Evolutionary conservation across 2,329 filamentous ascomycete genomes (phyloP), one percentile per base, ranked within the genome.

Genomic region (Beauveria sp.): DNA sequence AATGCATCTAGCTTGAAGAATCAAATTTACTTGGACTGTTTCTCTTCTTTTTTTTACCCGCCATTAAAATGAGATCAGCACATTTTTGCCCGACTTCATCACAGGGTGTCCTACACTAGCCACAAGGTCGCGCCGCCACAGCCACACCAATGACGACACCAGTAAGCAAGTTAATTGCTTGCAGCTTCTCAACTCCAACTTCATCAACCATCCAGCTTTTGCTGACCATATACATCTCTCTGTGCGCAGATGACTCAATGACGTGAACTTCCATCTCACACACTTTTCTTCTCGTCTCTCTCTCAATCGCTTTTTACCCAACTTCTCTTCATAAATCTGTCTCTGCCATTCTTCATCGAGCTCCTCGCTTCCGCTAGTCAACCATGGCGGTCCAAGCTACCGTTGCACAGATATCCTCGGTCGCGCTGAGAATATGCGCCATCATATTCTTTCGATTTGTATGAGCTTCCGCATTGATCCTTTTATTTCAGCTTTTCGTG

Each of bases 401-500:
- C 12, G 61, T 71, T 47, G 69, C 75, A 41, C 70, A 70, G 66
- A 64, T 70, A 63, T 71, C 75, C 61, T 77, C 75, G 18, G 66
- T 71, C 43, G 67, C 69, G n/a, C 63, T 77, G 65, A 72, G 75
- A 65, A 68, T 75, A 67, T 72, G 64, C 37, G 66, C 72, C 7
- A n/a, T 75, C 37, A 16, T 73, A 16, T 76, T 75, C 61, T 73
- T 76, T 48, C 68, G 73, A 69, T 66, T 74, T 61, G 74, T 76
- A 62, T 7, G 73, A 70, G 3, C 30, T 37, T 7, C 22, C 20
- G 22, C 16, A 18, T 8, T 18, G 2, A 5, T 41, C 9, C 16
- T 6, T 37, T 26, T 2, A 18, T 20, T 12, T n/a, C 41, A 14
- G 16, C 16, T 52, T 20, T 34, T 55, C 20, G 10, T 24, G 5